Conservation (phyloP, 148 eudicot genomes). For the Arctostaphylos glauca region DNA sequence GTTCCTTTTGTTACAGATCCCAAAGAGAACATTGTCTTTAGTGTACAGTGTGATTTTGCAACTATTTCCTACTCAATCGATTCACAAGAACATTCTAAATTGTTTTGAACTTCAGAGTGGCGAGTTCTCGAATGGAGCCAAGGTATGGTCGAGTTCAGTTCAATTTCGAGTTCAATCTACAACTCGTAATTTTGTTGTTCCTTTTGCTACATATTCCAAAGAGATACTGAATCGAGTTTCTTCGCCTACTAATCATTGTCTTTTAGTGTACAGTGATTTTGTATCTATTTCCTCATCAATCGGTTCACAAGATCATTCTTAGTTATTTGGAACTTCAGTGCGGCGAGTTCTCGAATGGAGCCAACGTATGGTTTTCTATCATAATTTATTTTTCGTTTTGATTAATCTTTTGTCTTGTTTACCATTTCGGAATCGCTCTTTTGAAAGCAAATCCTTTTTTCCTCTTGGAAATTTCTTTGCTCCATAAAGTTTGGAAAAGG, state of each 20-base stretch:
- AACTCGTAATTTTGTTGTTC: neutral
- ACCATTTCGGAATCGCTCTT: neutral
- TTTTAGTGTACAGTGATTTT: too few relatives aligned
- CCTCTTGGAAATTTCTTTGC: neutral
- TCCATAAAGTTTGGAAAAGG: too few relatives aligned
- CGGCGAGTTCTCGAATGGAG: neutral
- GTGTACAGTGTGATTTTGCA: too few relatives aligned
- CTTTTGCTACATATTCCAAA: neutral
- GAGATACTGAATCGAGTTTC: neutral
- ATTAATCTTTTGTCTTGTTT: neutral
- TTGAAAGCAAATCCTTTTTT: neutral
- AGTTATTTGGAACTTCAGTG: neutral
- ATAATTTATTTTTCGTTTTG: too few relatives aligned
- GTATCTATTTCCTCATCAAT: too few relatives aligned
- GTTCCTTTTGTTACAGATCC: constrained; percentile 1
- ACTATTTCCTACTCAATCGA: too few relatives aligned
- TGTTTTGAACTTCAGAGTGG: too few relatives aligned
- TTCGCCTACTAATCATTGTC: neutral
- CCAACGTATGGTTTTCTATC: neutral
- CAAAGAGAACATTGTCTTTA: neutral
- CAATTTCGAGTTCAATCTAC: neutral
- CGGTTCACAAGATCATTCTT: too few relatives aligned
- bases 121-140: too few relatives aligned
- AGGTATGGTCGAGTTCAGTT: neutral
- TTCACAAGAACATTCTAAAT: too few relatives aligned